Evolutionary conservation across 257 asterid genomes (phyloP), one percentile per base, ranked within the genome.

Genomic region (Lycium barbarum): DNA sequence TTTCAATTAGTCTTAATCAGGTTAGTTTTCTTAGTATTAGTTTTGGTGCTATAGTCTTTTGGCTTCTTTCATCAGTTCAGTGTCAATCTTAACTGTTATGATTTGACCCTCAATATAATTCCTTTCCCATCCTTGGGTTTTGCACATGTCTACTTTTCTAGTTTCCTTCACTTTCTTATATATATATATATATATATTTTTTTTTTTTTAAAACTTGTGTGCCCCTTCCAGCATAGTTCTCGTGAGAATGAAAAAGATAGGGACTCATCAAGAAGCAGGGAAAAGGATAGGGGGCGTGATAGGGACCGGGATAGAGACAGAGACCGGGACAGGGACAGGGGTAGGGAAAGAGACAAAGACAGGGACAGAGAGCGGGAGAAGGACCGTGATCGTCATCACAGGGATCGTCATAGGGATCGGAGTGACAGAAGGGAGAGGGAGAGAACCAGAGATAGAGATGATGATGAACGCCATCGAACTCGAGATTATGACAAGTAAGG

Each of bases 401-500:
- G 94, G 38, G 98, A 92, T 72, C 94, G 93, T 82, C 91, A 90
- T 84, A 90, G 93, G 83, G 99, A 96, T 82, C 91, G 91, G 2
- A 86, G 94, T 87, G 98, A 91, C 68, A 92, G 92, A 86, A 94
- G 87, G 83, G 92, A 89, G n/a, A 84, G 93, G 86, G 98, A 91
- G 84, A 93, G 93, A 88, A 91, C 97, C 54, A 91, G 92, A 88
- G 98, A 92, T 66, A 89, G 89, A 86, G 97, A 90, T 82, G 95
- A 89, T 53, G 98, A 92, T 74, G 93, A 90, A 88, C 86, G 87
- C 84, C 81, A 85, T 84, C 90, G 88, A 90, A 87, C 88, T 89
- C 96, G 98, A 83, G 98, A 93, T 86, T 86, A 61, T 84, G 99
- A 94, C 80, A 90, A 95, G 99, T 95, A 49, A 88, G 85, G 76